phyloP scores from a whole-genome alignment of 371 early-diverging fungal genomes.

The Lichtheimia ramosa region DNA sequence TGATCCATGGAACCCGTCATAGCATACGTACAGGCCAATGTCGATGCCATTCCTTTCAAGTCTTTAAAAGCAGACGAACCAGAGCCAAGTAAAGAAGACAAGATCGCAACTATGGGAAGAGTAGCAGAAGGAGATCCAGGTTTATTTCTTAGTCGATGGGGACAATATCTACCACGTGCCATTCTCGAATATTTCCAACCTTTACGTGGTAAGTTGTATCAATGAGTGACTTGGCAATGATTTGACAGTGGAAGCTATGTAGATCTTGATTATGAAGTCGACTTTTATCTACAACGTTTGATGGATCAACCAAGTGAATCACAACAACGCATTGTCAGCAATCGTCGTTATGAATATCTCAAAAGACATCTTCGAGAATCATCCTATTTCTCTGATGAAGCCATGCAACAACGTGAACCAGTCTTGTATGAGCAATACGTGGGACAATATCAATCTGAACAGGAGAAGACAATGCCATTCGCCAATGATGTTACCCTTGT shows the following conservation, averaged over 20 bases:
- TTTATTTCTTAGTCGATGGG: constrained; percentile 52
- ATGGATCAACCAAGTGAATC: constrained; percentile 14
- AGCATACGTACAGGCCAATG: constrained; percentile 9
- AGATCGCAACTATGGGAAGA: constrained; percentile 29
- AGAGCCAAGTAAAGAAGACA: constrained; percentile 26
- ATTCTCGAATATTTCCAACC: constrained; percentile 30
- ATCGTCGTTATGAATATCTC: constrained; percentile 46
- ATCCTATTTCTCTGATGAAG: constrained; percentile 46
- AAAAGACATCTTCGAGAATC: constrained; percentile 32
- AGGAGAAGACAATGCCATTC: constrained; percentile 33
- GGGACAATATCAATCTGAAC: constrained; percentile 40
- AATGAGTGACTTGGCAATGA: too few species aligned
- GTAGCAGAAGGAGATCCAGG: constrained; percentile 37
- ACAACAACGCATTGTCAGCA: constrained; percentile 25
- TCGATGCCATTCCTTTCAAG: constrained; percentile 41
- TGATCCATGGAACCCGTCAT: constrained; percentile 8
- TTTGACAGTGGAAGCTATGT: too few species aligned
- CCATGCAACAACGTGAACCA: constrained; percentile 48
- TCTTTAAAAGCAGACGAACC: constrained; percentile 36
- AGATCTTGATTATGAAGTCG: constrained; percentile 41
- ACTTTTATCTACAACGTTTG: constrained; percentile 31
- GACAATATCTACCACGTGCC: constrained; percentile 32
- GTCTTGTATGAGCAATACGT: constrained; percentile 46
- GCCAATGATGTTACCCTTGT: constrained; percentile 40
- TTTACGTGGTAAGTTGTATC: constrained; percentile 17